Evolutionary conservation across 352 stramenopile species (phyloP).

Genomic region (Phytopythium litorale): DNA sequence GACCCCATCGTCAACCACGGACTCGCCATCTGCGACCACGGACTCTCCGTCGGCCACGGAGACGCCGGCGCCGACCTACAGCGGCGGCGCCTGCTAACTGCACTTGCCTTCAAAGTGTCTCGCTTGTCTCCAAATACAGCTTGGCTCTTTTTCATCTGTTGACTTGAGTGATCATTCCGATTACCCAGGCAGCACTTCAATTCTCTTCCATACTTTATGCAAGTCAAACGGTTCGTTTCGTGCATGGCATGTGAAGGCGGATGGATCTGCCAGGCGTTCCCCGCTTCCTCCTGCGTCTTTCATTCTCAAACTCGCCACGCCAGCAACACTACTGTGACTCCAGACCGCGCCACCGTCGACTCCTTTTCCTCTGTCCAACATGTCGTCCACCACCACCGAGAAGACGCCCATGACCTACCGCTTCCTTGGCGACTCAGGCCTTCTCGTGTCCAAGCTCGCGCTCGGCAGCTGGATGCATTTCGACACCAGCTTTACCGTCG

Average conservation of each 20-base stretch:
- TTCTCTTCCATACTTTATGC: not conserved
- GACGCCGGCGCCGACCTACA: conserved; percentile 7
- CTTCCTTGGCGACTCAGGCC: conserved; percentile 13
- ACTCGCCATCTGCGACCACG: not conserved
- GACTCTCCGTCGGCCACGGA: not conserved
- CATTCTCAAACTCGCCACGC: not conserved
- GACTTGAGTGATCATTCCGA: not conserved
- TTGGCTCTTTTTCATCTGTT: not conserved
- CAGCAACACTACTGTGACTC: not conserved
- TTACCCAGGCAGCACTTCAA: not conserved
- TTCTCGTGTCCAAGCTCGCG: conserved; percentile 18
- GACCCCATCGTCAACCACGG: not conserved
- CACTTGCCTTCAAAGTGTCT: not conserved
- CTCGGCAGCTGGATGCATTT: conserved; percentile 31
- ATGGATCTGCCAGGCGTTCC: not conserved
- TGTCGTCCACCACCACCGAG: not conserved
- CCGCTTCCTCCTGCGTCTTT: not conserved
- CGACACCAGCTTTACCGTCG: conserved; percentile 16
- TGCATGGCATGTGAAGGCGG: no score
- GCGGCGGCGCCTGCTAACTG: conserved; percentile 4
- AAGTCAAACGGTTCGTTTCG: not conserved
- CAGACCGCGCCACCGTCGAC: not conserved
- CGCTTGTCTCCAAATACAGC: not conserved
- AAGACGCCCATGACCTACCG: conserved; percentile 9
- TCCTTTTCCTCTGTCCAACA: not conserved